Evolutionary conservation across 1,284 basidiomycete genomes (phyloP).

Genomic region (Boletus hoseneyae): DNA sequence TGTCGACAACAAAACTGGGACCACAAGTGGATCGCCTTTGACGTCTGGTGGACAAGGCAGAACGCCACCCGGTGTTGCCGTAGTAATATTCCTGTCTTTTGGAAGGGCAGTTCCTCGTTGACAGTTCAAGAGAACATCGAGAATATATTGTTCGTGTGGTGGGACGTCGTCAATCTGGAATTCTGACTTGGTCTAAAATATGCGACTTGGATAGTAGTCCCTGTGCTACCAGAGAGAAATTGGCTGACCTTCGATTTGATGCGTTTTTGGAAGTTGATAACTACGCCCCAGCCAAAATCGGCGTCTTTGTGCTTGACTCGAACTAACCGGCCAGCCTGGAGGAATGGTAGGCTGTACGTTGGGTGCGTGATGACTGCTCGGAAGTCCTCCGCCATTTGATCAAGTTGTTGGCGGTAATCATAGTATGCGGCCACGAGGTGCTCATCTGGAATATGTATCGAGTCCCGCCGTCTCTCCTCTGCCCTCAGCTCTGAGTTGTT

Average conservation of each 20-base stretch:
- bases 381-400: constrained; percentile 86
- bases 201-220: neutral
- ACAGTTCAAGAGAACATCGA: constrained; percentile 91
- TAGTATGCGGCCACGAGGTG: constrained; percentile 87
- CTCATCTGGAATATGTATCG: constrained; percentile 80
- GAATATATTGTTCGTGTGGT: constrained; percentile 88
- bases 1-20: constrained; percentile 87
- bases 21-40: constrained; percentile 81
- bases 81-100: constrained; percentile 55
- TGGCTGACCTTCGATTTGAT: constrained; percentile 62
- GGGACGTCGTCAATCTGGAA: constrained; percentile 58
- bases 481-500: constrained; percentile 60
- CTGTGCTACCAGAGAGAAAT: neutral
- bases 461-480: constrained; percentile 69
- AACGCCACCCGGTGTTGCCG: constrained; percentile 65
- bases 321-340: constrained; percentile 89
- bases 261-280: constrained; percentile 91
- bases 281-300: constrained; percentile 96
- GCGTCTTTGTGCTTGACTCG: constrained; percentile 83
- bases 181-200: constrained; percentile 26
- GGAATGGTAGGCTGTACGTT: constrained; percentile 88
- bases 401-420: constrained; percentile 86
- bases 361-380: constrained; percentile 93
- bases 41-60: constrained; percentile 68
- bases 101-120: constrained; percentile 62